These are phyloP conservation scores for Cordyceps sp. DNA, from an alignment of 2,329 filamentous ascomycete genomes.

Conservation along the genomic window DNA sequence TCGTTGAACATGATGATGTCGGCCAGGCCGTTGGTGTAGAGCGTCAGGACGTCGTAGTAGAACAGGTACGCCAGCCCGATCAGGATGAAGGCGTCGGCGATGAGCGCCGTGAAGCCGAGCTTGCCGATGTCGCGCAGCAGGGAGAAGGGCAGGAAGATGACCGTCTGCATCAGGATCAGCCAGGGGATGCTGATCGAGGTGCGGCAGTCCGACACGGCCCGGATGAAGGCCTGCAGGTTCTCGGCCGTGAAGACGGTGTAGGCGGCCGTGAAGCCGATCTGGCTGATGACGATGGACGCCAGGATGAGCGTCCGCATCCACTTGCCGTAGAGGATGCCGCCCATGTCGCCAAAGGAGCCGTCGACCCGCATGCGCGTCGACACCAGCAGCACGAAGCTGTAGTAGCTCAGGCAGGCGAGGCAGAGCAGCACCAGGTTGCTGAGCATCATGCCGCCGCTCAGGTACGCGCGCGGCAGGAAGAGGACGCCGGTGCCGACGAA, in stretches of 20 bases:
- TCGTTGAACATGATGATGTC: conserved; percentile 87
- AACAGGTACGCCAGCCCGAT: conserved; percentile 86
- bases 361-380: conserved; percentile 71
- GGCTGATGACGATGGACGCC: conserved; percentile 81
- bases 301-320: conserved; percentile 84
- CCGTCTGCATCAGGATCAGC: conserved; percentile 86
- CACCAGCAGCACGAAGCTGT: conserved; percentile 91
- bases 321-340: conserved; percentile 75
- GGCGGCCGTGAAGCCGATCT: conserved; percentile 85
- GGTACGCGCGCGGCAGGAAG: conserved; percentile 80
- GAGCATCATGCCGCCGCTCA: conserved; percentile 96
- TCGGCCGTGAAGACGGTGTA: conserved; percentile 96
- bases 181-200: conserved; percentile 73
- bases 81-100: conserved; percentile 89
- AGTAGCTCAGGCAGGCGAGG: conserved; percentile 80
- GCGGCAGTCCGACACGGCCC: conserved; percentile 78
- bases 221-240: conserved; percentile 86
- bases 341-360: conserved; percentile 96
- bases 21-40: conserved; percentile 57
- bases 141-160: conserved; percentile 88
- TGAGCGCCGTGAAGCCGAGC: conserved; percentile 82
- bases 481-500: conserved; percentile 95
- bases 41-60: conserved; percentile 82
- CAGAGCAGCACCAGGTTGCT: conserved; percentile 79
- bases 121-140: conserved; percentile 94